Percentiles rank a stretch among this genome's conserved stretches.
These are phyloP conservation scores for Penicillium sp. DNA, from an alignment of 2,329 filamentous ascomycete genomes.

Conservation along the genomic window DNA sequence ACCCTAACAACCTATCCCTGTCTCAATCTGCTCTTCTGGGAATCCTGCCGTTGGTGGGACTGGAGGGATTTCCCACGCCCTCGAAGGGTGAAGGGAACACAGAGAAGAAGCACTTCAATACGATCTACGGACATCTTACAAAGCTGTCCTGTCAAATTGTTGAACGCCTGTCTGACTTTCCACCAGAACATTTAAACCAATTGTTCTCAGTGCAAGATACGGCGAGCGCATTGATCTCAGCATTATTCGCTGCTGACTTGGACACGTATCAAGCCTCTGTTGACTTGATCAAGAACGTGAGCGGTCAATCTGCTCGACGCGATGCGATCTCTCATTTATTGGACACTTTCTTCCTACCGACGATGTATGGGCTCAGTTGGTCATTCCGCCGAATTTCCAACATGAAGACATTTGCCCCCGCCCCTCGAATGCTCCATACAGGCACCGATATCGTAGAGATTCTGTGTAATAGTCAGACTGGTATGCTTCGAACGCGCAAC, in stretches of 20 bases:
- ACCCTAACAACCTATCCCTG: constrained; percentile 67
- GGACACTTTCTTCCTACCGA: constrained; percentile 57
- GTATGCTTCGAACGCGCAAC: constrained; percentile 59
- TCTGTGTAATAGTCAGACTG: constrained; percentile 64
- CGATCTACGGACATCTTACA: constrained; percentile 63
- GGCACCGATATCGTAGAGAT: constrained; percentile 63
- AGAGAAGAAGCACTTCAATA: constrained; percentile 74
- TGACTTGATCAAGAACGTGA: constrained; percentile 80
- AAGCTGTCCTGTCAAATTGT: constrained; percentile 71
- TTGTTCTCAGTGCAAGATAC: constrained; percentile 69
- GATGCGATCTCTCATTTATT: constrained; percentile 64
- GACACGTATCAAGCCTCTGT: constrained; percentile 77
- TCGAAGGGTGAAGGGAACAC: constrained; percentile 46
- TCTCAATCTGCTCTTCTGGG: constrained; percentile 73
- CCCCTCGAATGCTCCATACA: constrained; percentile 61
- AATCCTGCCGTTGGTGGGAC: constrained; percentile 67
- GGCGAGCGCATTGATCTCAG: constrained; percentile 72
- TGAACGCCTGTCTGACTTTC: constrained; percentile 76
- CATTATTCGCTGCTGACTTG: constrained; percentile 78
- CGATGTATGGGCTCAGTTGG: constrained; percentile 57
- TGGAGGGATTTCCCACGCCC: constrained; percentile 70
- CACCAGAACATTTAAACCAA: constrained; percentile 64
- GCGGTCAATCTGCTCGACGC: constrained; percentile 63
- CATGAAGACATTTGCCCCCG: constrained; percentile 61
- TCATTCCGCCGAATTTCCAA: constrained; percentile 58